Conservation (phyloP, 306 rosid species). For the Cicer cuneatum region DNA sequence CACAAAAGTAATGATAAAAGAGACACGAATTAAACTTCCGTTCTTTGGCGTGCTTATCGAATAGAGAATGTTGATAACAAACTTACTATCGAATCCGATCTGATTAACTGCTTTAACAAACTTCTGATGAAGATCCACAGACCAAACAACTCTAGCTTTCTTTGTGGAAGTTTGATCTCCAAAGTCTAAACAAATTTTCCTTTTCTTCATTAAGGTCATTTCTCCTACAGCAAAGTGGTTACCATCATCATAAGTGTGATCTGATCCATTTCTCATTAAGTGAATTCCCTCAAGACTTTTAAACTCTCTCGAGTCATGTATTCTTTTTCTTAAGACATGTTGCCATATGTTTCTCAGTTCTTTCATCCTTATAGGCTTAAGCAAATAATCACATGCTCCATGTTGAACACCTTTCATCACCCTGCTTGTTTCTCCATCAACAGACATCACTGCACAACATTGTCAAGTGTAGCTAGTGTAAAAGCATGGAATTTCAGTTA, state of each 20-base stretch:
- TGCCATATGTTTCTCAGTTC: constrained; percentile 95
- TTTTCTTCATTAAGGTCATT: constrained; percentile 57
- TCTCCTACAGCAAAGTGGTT: constrained; percentile 64
- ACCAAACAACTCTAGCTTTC: constrained; percentile 96
- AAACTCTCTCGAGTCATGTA: constrained; percentile 81
- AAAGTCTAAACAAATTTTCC: constrained; percentile 80
- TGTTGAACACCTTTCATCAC: constrained; percentile 99
- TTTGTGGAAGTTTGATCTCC: constrained; percentile 68
- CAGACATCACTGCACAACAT: constrained; percentile 88
- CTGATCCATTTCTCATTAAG: constrained; percentile 64
- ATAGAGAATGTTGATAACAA: constrained; percentile 30
- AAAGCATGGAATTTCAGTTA: constrained; percentile 45
- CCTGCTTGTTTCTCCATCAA: constrained; percentile 89
- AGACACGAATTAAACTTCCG: neutral
- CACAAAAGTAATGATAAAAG: neutral
- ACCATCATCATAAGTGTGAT: constrained; percentile 67
- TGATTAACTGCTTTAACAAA: constrained; percentile 93
- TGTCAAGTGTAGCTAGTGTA: constrained; percentile 49
- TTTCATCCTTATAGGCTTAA: constrained; percentile 95
- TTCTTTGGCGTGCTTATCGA: neutral
- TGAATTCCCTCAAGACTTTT: constrained; percentile 71
- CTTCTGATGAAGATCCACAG: constrained; percentile 97
- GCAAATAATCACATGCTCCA: constrained; percentile 96
- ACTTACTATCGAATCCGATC: constrained; percentile 92
- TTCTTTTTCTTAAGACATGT: constrained; percentile 87